Conservation (phyloP, 768 basidiomycete species). For the Terana coerulea region DNA sequence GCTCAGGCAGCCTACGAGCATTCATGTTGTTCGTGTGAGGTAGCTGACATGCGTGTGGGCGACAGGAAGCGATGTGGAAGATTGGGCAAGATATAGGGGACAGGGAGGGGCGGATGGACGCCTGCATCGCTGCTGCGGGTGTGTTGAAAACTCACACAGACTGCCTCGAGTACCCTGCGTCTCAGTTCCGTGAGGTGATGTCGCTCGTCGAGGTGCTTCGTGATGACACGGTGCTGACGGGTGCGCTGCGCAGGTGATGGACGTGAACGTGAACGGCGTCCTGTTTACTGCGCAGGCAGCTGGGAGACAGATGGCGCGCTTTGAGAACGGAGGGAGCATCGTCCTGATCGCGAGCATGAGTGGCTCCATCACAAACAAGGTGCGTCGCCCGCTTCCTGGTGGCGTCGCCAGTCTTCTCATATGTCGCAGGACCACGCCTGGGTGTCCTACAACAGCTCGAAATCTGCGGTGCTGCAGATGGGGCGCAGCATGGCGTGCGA, state of each 20-base stretch:
- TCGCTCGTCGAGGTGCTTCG: no score
- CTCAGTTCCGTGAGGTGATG: conserved; percentile 58
- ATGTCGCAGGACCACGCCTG: conserved; percentile 60
- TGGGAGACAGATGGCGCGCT: conserved; percentile 31
- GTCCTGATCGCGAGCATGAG: conserved; percentile 42
- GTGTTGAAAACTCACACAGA: conserved; percentile 52
- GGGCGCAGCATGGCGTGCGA: conserved; percentile 81
- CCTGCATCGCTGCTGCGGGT: conserved; percentile 77
- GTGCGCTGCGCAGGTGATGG: conserved; percentile 47
- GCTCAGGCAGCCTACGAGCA: no score
- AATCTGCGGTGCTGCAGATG: conserved; percentile 78
- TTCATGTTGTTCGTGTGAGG: background rate
- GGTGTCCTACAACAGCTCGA: conserved; percentile 76
- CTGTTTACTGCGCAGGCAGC: conserved; percentile 35
- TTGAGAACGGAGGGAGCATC: conserved; percentile 36
- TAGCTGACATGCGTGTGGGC: background rate
- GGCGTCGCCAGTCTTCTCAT: background rate
- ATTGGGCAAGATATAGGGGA: conserved; percentile 56
- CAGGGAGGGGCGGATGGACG: conserved; percentile 66
- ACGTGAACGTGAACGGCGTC: conserved; percentile 52
- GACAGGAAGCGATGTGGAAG: conserved; percentile 40
- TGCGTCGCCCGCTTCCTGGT: conserved; percentile 24
- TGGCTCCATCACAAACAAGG: conserved; percentile 60
- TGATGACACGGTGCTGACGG: no score
- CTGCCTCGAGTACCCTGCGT: conserved; percentile 62